Base-by-base conservation (phyloP, 2,329 filamentous ascomycete genomes). In the Colletotrichum sp. region DNA sequence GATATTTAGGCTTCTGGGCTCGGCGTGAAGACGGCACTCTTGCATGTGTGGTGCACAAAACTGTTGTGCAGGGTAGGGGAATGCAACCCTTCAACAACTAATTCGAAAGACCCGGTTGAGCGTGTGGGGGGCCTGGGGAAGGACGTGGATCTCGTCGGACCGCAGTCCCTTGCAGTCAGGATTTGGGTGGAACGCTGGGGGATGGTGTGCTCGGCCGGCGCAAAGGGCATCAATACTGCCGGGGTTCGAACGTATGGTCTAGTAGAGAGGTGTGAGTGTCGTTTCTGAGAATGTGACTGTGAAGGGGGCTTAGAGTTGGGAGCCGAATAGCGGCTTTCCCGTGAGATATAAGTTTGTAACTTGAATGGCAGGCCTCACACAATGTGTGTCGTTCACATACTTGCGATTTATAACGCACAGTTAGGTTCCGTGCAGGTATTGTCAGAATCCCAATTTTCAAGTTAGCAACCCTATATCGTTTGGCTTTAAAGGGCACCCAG, bases 131-230 rank as follows among this genome's bases (percentile, higher is more conserved):
- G 66, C 63, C 77, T 69, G 75, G 77, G 72, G 78, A 80, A 79
- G 80, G 78, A 36, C 34, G 34, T 36, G 34, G 34, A 75, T 77
- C 71, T 77, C 78, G 77, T 83, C 83, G 83, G 83, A 83, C 83
- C 83, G 83, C 78, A 81, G 80, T 82, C 80, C 83, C 83, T 83
- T 82, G 79, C 79, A 79, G 81, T 80, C 81, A 81, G 78, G 77
- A 79, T 73, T 26, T 52, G 66, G 63, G 65, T 69, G 72, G 39
- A 52, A 71, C 65, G 9, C 65, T 44, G 32, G 48, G 9, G 30
- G 60, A 9, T 24, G 24, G 70, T 36, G 30, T 24, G 57, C 15
- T 34, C 28, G 22, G 24, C 24, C 13, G 72, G 59, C 12, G 32
- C 24, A 48, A 72, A 34, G 30, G 36, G 55, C 34, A 48, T 22